These are phyloP conservation scores for Arachis stenosperma DNA, from an alignment of 306 rosid genomes.

Conservation along the genomic window DNA sequence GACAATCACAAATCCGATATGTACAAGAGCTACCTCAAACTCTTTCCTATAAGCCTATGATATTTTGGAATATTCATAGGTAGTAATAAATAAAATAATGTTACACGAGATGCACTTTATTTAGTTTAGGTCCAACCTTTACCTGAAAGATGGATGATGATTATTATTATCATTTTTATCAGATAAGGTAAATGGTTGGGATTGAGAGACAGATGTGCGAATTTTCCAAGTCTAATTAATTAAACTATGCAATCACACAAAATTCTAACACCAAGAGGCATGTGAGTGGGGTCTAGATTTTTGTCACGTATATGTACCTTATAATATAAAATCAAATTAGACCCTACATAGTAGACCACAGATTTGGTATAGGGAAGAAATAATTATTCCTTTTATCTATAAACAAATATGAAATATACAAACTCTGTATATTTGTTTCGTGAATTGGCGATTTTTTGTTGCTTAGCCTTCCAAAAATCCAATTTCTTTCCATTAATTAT, in stretches of 20 bases:
- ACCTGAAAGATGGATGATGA: not conserved
- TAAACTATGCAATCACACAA: not conserved
- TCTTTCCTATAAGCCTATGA: no score
- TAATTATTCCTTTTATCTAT: conserved; percentile 33
- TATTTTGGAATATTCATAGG: conserved; percentile 35
- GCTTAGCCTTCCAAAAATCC: not conserved
- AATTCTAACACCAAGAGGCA: conserved; percentile 37
- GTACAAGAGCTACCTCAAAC: no score
- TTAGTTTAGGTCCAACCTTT: not conserved
- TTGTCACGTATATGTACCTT: not conserved
- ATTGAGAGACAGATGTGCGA: conserved; percentile 33
- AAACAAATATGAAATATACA: not conserved
- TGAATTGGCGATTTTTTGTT: conserved; percentile 9
- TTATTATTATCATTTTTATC: no score
- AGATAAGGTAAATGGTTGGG: conserved; percentile 20
- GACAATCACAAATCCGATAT: conserved; percentile 40
- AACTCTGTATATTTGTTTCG: conserved; percentile 27
- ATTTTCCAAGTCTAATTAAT: conserved; percentile 40
- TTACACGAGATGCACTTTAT: not conserved
- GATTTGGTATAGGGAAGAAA: conserved; percentile 37
- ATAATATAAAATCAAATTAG: not conserved
- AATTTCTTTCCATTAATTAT: not conserved
- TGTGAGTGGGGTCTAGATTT: conserved; percentile 65
- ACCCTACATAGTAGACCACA: conserved; percentile 7
- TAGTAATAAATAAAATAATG: not conserved